Base-by-base conservation (phyloP, 1,284 basidiomycete genomes). In the Naganishia sp. region DNA sequence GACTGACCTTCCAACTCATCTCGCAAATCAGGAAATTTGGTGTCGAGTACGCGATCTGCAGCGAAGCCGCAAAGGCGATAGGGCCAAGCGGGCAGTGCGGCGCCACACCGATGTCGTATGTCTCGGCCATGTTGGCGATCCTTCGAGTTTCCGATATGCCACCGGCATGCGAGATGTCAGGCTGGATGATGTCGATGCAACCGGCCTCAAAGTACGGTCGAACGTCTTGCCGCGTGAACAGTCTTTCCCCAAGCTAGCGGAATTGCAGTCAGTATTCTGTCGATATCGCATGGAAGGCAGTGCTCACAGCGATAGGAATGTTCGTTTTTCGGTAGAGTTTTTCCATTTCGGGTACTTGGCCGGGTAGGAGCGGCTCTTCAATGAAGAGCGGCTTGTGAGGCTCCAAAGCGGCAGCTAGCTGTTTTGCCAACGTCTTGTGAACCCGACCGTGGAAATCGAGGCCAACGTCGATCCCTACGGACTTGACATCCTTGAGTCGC, bases 351-450 rank as follows among this genome's bases (percentile, higher is more conserved):
- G 77, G 76, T 55, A 80, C 76, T 58, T 81, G 77, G 7, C 79
- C 80, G 3, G 81, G 80, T 2, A 88, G 85, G 46, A 90, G 85
- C 0, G 88, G 87, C 72, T 90, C 88, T 81, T 90, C 88, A 71
- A 90, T 88, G 76, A 90, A 90, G 21, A 90, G 76, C 0, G 88
- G 87, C 39, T 83, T 81, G 63, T 86, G 82, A 7, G 85, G 85
- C 70, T 89, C 88, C 5, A 90, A 82, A 3, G 85, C 77, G 67
- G 83, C 84, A 4, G 86, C 88, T 13, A 90, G 83, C 74, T 89
- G 88, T 74, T 87, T 89, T n/a, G 88, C 87, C 84, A 90, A 88
- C 7, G 85, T 83, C 71, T 88, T 88, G 76, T 90, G 88, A 28
- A 90, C 81, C 43, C 77, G 77, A 35, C 81, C 81, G 71, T 82